These are phyloP conservation scores for Athelia sp. DNA, from an alignment of 1,284 basidiomycete species.

Conservation along the genomic window DNA sequence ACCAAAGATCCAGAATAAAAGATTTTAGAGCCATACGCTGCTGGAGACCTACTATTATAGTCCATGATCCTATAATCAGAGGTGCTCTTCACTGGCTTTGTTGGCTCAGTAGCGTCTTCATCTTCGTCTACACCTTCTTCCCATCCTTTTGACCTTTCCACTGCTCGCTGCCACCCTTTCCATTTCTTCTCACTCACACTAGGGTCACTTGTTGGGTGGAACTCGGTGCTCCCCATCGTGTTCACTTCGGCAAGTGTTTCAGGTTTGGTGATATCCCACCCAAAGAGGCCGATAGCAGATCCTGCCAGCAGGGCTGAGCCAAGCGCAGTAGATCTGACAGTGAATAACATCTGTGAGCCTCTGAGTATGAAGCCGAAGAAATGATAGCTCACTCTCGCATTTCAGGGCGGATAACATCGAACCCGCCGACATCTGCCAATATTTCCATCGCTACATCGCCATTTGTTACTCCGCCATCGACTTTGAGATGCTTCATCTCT, in stretches of 20 bases:
- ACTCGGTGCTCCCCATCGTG: constrained; percentile 74
- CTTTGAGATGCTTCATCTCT: constrained; percentile 80
- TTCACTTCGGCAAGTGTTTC: constrained; percentile 90
- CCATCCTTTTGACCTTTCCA: constrained; percentile 80
- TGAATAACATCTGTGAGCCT: neutral
- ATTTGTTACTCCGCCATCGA: constrained; percentile 95
- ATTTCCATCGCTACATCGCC: constrained; percentile 88
- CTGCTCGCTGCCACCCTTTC: constrained; percentile 80
- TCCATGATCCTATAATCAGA: no score
- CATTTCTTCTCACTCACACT: constrained; percentile 59
- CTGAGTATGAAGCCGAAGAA: neutral
- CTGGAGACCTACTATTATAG: neutral
- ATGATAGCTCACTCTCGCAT: constrained; percentile 91
- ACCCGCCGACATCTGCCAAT: constrained; percentile 90
- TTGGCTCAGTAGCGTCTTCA: neutral
- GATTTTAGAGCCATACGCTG: no score
- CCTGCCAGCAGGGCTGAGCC: constrained; percentile 97
- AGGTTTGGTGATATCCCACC: constrained; percentile 89
- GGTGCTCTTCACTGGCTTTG: no score
- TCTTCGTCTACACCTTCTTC: constrained; percentile 50
- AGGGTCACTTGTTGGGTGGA: constrained; percentile 57
- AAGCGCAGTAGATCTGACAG: constrained; percentile 80
- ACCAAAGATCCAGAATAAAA: no score
- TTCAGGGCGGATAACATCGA: constrained; percentile 86
- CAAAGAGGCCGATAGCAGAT: constrained; percentile 82